These are phyloP conservation scores for Candida tunisiensis DNA, from an alignment of 1,139 yeast genomes.

Conservation along the genomic window DNA sequence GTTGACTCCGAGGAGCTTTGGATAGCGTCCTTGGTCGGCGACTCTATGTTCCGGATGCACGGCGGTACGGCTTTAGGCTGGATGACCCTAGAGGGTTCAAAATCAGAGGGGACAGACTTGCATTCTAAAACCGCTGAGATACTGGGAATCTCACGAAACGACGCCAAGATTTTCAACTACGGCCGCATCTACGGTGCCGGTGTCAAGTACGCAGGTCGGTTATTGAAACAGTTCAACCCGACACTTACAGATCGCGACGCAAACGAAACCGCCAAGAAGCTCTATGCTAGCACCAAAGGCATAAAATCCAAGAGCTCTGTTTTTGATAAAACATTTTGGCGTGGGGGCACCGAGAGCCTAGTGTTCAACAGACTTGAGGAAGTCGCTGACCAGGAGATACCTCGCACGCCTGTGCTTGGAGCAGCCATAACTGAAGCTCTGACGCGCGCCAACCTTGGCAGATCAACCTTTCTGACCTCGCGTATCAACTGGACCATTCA, in stretches of 20 bases:
- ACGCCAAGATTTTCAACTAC: conserved; percentile 90
- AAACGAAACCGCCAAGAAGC: conserved; percentile 39
- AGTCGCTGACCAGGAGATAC: conserved; percentile 71
- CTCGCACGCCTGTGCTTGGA: conserved; percentile 83
- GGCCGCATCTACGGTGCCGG: conserved; percentile 99
- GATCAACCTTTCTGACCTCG: conserved; percentile 60
- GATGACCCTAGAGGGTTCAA: conserved; percentile 98
- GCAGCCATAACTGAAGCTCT: conserved; percentile 88
- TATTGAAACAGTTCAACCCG: conserved; percentile 72
- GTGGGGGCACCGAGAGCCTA: conserved; percentile 89
- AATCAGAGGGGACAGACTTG: conserved; percentile 77
- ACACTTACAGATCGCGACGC: conserved; percentile 54
- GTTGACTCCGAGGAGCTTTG: conserved; percentile 97
- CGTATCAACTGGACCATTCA: conserved; percentile 97
- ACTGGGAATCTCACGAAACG: conserved; percentile 75
- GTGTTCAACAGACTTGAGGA: conserved; percentile 79
- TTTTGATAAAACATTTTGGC: conserved; percentile 36
- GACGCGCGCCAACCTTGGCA: conserved; percentile 43
- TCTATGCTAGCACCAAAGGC: conserved; percentile 82
- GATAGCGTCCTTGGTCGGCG: conserved; percentile 95
- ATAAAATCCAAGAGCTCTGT: conserved; percentile 22
- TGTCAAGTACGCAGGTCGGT: conserved; percentile 65
- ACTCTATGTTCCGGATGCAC: conserved; percentile 72
- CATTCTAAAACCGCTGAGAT: conserved; percentile 91
- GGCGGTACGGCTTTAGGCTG: conserved; percentile 97